phyloP scores from a whole-genome alignment of 106 monocot genomes.

The Chionographis japonica region DNA sequence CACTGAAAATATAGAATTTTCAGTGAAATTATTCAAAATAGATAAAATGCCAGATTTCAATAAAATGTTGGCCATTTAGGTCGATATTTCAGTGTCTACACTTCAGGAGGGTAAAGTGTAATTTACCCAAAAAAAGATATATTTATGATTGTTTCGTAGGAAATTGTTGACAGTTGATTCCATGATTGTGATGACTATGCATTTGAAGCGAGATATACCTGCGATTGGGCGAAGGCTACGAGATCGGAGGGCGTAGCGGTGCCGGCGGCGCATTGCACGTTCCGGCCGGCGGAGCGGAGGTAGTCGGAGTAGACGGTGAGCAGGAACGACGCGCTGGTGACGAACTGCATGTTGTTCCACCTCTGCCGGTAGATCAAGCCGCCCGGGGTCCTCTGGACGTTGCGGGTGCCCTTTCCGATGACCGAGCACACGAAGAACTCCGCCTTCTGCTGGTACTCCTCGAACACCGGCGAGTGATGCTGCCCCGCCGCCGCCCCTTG shows the following conservation, averaged over 20 bases:
- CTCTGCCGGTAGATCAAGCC: slow-evolving; percentile 81
- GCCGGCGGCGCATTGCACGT: slow-evolving; percentile 50
- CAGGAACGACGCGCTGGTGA: slow-evolving; percentile 77
- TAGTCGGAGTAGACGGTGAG: slow-evolving; percentile 92
- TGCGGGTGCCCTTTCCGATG: slow-evolving; percentile 58
- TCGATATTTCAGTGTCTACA: no score
- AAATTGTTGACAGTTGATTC: no score
- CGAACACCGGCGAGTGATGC: slow-evolving; percentile 37
- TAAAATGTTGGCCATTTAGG: no score
- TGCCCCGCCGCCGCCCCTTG: slow-evolving; percentile 48
- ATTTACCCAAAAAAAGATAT: no score
- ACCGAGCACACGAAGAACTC: slow-evolving; percentile 85
- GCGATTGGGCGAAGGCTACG: slow-evolving; percentile 67
- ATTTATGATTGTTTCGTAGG: no score
- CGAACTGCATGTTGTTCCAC: slow-evolving; percentile 98
- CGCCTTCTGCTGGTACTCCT: slow-evolving; percentile 70
- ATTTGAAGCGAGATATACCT: slow-evolving; percentile 17
- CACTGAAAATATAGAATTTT: no score
- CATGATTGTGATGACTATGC: no score
- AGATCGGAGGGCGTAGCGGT: slow-evolving; percentile 46
- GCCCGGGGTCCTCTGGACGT: slow-evolving; percentile 74
- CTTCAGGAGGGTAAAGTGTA: no score
- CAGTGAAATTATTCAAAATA: no score
- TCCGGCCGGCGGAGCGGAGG: slow-evolving; percentile 43
- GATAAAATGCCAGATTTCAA: no score